Percentiles rank a stretch among this genome's conserved stretches.
These are phyloP conservation scores for Cordia subcordata DNA, from an alignment of 257 asterid species.

Conservation along the genomic window DNA sequence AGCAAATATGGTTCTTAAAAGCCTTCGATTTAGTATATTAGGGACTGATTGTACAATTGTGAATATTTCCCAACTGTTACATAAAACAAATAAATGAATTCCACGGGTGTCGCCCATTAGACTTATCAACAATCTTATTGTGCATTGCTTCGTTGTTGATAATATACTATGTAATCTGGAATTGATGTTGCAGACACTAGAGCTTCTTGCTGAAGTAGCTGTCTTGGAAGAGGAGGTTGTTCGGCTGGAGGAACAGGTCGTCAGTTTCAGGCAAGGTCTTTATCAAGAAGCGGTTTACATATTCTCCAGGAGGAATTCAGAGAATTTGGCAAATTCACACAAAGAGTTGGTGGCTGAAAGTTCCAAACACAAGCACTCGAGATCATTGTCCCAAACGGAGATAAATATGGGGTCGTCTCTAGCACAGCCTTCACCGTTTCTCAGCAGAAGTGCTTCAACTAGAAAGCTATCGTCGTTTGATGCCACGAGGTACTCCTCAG, in stretches of 20 bases:
- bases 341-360: constrained; percentile 8
- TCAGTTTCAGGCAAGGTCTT: constrained; percentile 64
- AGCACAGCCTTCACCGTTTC: constrained; percentile 23
- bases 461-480: constrained; percentile 30
- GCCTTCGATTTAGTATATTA: not conserved
- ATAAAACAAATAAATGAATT: too few relatives aligned
- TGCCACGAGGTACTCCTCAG: constrained; percentile 17
- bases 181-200: constrained; percentile 49
- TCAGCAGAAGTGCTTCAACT: constrained; percentile 43
- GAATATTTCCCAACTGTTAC: too few relatives aligned
- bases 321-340: constrained; percentile 16
- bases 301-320: constrained; percentile 37
- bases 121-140: not conserved
- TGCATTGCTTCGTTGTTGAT: not conserved
- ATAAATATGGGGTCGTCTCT: constrained; percentile 25
- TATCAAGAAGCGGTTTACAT: constrained; percentile 56
- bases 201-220: constrained; percentile 97
- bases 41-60: not conserved
- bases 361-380: constrained; percentile 46
- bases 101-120: too few relatives aligned
- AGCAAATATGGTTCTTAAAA: not conserved
- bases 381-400: constrained; percentile 59
- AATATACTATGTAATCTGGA: not conserved
- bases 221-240: constrained; percentile 93
- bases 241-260: constrained; percentile 69